Evolutionary conservation across 139 green algal genomes (phyloP), one percentile per base, ranked within the genome.

Genomic region (Chlamydomonas applanata): DNA sequence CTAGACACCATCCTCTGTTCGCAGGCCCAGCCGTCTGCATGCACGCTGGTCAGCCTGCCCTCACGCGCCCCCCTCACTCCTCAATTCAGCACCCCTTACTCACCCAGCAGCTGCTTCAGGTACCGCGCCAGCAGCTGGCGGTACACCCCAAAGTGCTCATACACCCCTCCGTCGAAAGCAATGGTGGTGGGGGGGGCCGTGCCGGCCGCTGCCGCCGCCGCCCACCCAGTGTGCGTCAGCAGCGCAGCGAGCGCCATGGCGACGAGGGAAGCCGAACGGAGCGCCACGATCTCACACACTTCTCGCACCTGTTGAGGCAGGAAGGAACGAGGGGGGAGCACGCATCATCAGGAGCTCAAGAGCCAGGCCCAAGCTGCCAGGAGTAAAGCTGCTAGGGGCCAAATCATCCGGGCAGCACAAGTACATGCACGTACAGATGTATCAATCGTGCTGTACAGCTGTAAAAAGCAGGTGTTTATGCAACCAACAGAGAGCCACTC

Each of bases 91-190:
- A n/a, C n/a, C n/a, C n/a, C n/a, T n/a, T n/a, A 44, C 65, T 57
- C 78, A 69, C 57, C 67, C 27, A 72, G 52, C n/a, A 81, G 56
- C 56, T 81, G 46, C 36, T 25, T 16, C 14, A 84, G 34, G n/a
- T 33, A 24, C 27, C 35, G 60, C 25, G 24, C 1, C 65, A 88
- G n/a, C 75, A 85, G 76, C 3, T n/a, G 45, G 13, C 83, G 73
- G 77, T 86, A 94, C 32, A 46, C 60, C 1, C 3, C 17, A 52
- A 88, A 93, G 17, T 89, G 80, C 32, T 75, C 72, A 60, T 91
- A 93, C 33, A 93, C 74, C 17, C 86, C 88, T 19, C 89, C 89
- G 40, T 94, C 89, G 13, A 93, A 83, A 0, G 87, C 86, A 0
- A 93, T 27, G 29, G 77, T 78, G 11, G 45, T 46, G 16, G 54